Percentiles rank a stretch among this genome's conserved stretches.
These are phyloP conservation scores for Geoglossum glabrum DNA, from an alignment of 495 filamentous ascomycete genomes.

Conservation along the genomic window DNA sequence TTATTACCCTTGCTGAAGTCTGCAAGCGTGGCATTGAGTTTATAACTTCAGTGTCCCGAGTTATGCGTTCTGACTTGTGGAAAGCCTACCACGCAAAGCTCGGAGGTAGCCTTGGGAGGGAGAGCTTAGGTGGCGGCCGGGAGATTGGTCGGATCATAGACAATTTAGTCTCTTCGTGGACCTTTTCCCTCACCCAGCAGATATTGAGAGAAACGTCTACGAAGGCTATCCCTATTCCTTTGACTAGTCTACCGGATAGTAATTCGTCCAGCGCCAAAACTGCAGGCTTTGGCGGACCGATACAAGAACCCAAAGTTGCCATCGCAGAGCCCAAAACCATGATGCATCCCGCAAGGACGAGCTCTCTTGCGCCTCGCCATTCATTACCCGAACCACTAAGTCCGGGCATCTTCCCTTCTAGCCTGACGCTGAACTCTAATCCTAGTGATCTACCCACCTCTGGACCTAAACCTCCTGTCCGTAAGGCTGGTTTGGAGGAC, in stretches of 20 bases:
- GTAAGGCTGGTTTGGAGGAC: slow-evolving; percentile 55
- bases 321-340: slow-evolving; percentile 42
- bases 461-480: slow-evolving; percentile 1
- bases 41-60: slow-evolving; percentile 52
- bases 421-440: background rate
- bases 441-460: background rate
- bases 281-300: slow-evolving; percentile 3
- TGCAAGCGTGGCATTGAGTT: slow-evolving; percentile 62
- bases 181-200: slow-evolving; percentile 57
- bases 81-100: slow-evolving; percentile 8
- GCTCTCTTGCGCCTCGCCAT: slow-evolving; percentile 25
- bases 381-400: slow-evolving; percentile 20
- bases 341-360: slow-evolving; percentile 36
- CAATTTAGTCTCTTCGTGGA: slow-evolving; percentile 70
- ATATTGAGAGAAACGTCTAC: slow-evolving; percentile 59
- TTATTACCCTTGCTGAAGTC: slow-evolving; percentile 58
- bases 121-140: slow-evolving; percentile 12
- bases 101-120: background rate
- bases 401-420: slow-evolving; percentile 23
- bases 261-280: slow-evolving; percentile 3
- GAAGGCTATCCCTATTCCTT: slow-evolving; percentile 42
- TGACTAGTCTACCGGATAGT: slow-evolving; percentile 16
- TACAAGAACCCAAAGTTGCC: slow-evolving; percentile 28
- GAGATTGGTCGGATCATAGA: slow-evolving; percentile 37
- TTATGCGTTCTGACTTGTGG: slow-evolving; percentile 55